Percentiles rank a stretch among this genome's conserved stretches.
Evolutionary conservation across 768 basidiomycete genomes (phyloP).

Genomic region (Suillus subalutaceus): DNA sequence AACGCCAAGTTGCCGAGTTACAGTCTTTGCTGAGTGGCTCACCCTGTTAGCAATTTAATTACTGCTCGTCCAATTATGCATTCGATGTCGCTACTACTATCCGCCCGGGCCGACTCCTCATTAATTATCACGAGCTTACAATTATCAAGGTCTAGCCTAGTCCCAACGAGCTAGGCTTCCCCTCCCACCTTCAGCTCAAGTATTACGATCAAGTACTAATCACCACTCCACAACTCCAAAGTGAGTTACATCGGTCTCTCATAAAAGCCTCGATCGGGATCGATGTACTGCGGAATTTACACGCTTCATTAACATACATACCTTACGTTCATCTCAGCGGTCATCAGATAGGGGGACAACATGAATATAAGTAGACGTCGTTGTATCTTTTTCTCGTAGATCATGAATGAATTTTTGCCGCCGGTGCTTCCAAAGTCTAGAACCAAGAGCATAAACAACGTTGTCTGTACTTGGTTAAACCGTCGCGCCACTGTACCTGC

Average conservation of each 20-base stretch:
- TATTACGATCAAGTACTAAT: neutral
- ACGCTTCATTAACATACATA: neutral
- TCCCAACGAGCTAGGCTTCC: neutral
- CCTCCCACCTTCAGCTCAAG: neutral
- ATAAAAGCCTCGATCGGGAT: neutral
- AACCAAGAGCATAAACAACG: neutral
- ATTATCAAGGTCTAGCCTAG: neutral
- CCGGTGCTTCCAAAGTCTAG: neutral
- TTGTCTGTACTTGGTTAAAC: neutral
- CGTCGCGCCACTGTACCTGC: neutral
- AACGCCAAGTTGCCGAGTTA: neutral
- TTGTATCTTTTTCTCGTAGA: neutral
- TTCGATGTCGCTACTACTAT: neutral
- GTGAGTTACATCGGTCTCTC: neutral
- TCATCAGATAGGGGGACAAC: neutral
- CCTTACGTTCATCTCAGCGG: conserved; percentile 1
- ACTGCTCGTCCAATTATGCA: neutral
- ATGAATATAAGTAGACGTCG: neutral
- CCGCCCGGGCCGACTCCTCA: neutral
- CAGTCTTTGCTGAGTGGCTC: neutral
- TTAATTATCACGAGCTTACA: neutral
- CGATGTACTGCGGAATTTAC: neutral
- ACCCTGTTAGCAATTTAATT: neutral
- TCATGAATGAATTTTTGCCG: neutral
- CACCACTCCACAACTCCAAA: neutral